Evolutionary conservation across 2,329 filamentous ascomycete species (phyloP).

Genomic region (Helotiales sp.): DNA sequence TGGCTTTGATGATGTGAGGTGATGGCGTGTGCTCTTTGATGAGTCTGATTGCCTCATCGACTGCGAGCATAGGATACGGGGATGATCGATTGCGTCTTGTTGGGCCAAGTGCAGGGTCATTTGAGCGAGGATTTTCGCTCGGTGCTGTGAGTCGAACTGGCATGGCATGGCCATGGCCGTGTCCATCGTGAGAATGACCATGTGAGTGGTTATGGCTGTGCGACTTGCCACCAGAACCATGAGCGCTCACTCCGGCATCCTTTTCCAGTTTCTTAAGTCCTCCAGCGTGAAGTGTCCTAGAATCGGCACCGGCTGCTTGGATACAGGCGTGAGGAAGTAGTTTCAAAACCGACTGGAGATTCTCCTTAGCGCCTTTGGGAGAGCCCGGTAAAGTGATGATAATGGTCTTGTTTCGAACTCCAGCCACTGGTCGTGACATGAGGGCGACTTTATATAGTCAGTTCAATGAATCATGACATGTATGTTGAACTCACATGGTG

Average conservation of each 20-base stretch:
- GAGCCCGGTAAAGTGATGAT: slow-evolving; percentile 92
- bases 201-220: slow-evolving; percentile 56
- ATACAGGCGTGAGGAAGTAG: slow-evolving; percentile 94
- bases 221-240: slow-evolving; percentile 47
- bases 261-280: slow-evolving; percentile 83
- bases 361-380: slow-evolving; percentile 93
- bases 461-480: slow-evolving; percentile 18
- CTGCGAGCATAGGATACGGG: slow-evolving; percentile 89
- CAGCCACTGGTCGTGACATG: slow-evolving; percentile 94
- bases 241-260: slow-evolving; percentile 69
- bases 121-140: slow-evolving; percentile 60
- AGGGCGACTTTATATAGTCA: slow-evolving; percentile 72
- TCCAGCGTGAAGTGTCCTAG: slow-evolving; percentile 76
- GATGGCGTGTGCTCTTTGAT: slow-evolving; percentile 76
- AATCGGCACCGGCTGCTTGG: slow-evolving; percentile 84
- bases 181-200: slow-evolving; percentile 52
- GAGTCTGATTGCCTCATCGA: slow-evolving; percentile 76
- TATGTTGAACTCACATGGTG: slow-evolving; percentile 71
- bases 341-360: slow-evolving; percentile 85
- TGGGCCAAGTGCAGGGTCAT: slow-evolving; percentile 65
- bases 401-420: slow-evolving; percentile 79
- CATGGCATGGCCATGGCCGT: slow-evolving; percentile 65
- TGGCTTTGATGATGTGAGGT: slow-evolving; percentile 59
- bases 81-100: slow-evolving; percentile 79
- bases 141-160: slow-evolving; percentile 76